Base-by-base conservation (phyloP, 805 yeast genomes). In the Wickerhamiella slavikovae region DNA sequence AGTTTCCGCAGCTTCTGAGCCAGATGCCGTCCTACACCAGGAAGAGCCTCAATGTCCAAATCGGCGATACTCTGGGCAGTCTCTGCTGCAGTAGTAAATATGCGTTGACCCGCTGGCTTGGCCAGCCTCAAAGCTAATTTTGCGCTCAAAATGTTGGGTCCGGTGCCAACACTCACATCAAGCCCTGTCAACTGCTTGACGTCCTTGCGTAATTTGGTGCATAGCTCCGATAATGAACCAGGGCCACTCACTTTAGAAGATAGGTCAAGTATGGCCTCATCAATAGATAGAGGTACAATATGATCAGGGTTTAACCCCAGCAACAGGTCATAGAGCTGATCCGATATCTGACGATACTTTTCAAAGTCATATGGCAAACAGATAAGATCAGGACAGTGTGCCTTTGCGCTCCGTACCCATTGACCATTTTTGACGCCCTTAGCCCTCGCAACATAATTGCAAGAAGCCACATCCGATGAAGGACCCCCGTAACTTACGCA, bases 361-460 rank as follows among this genome's bases (percentile, higher is more conserved):
- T 61, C 68, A 48, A 83, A 85, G 37, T 79, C 74, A 44, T 80
- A 79, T 5, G 68, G 72, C 12, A 85, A 41, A 15, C 67, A 58
- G 1, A 67, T 52, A 21, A 85, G 47, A 3, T 66, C 52, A 0
- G 89, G 92, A 42, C 95, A 78, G 20, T 66, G 35, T 22, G 52
- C 48, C 35, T 52, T 56, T 0, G 95, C 96, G 2, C 55, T 39
- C 1, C 68, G 55, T 2, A 78, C 64, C 92, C 95, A 89, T 89
- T 75, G 78, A 0, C 96, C 96, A 45, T 89, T 83, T 17, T 47
- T 55, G 4, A 85, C 71, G 0, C 96, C 96, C 34, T 39, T 57
- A n/a, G 56, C 45, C 17, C 98, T 59, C 0, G 95, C 94, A 3
- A 61, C 70, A 47, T 89, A 89, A 47, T 89, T 89, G 45, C 95